Percentiles rank a stretch among this genome's conserved stretches.
These are phyloP conservation scores for Oidium heveae DNA, from an alignment of 2,329 filamentous ascomycete species.

Conservation along the genomic window DNA sequence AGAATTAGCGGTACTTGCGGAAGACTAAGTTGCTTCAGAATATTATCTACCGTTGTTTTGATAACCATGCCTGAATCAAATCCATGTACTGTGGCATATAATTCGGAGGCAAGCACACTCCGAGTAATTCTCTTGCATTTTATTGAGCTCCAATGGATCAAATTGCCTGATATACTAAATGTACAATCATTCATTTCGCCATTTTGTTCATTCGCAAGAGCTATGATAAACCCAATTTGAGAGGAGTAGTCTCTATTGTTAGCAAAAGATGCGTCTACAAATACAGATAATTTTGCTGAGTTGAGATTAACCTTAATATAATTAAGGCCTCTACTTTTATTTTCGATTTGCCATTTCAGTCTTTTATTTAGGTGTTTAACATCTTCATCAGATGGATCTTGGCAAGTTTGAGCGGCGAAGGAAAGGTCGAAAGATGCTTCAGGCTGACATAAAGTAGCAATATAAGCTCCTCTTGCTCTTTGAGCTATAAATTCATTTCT, in stretches of 20 bases:
- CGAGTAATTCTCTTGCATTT: not conserved
- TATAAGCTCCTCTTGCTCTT: no score
- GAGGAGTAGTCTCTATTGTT: no score
- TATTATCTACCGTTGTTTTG: not conserved
- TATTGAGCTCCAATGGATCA: not conserved
- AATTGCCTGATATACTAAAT: not conserved
- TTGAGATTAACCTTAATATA: not conserved
- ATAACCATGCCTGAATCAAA: not conserved
- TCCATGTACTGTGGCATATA: not conserved
- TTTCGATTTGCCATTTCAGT: no score
- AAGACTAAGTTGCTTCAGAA: not conserved
- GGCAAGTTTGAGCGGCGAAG: no score
- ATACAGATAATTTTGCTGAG: not conserved
- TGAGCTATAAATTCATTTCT: no score
- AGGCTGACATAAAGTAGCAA: no score
- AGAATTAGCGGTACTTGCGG: not conserved
- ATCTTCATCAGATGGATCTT: no score
- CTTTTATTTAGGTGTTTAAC: no score
- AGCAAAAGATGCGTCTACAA: no score
- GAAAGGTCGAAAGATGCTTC: no score
- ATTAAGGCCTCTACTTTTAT: no score
- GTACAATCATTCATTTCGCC: not conserved
- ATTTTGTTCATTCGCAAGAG: not conserved
- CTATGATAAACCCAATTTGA: not conserved
- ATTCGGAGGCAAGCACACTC: not conserved